Evolutionary conservation across 2,329 filamentous ascomycete genomes (phyloP), one percentile per base, ranked within the genome.

Genomic region (Microsporum canis): DNA sequence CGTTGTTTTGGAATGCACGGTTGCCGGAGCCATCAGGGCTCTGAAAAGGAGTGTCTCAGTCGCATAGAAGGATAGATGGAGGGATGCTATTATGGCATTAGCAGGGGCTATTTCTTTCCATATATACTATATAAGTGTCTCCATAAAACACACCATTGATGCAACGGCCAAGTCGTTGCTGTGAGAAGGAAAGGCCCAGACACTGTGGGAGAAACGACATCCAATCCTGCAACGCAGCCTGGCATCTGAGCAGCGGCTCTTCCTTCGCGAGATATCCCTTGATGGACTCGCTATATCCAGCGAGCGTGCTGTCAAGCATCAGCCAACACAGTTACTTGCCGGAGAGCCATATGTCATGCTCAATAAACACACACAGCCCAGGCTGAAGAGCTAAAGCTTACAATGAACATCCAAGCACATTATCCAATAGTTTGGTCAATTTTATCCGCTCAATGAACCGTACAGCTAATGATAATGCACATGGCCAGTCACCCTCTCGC

Each of bases 401-500:
- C 17, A 29, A 58, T 14, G 34, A 29, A 58, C 56, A 43, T 27
- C 56, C 56, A 12, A 58, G 36, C 12, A 41, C 38, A 29, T 39
- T 58, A 43, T 58, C 56, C 56, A 58, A 29, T 23, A 58, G 2
- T 17, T 43, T 58, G 36, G 56, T n/a, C 38, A 58, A 8, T 41
- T 43, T 58, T 6, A 58, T 43, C 36, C 56, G 36, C 23, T 59
- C 57, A 12, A 38, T 47, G 41, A 59, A 59, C 8, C 43, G 27
- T 23, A 59, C 43, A 23, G 57, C 57, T 12, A 33, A 41, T 14
- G 39, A 34, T 5, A 59, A 23, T 7, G 57, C 38, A 23, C 6
- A 6, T 4, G 41, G 38, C 6, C 29, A 41, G 14, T 51, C 29
- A 3, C 29, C 56, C 14, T 43, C 36, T 7, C 23, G 36, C 36